These are phyloP conservation scores for Shiraia sp. DNA, from an alignment of 2,329 filamentous ascomycete genomes.

Conservation along the genomic window DNA sequence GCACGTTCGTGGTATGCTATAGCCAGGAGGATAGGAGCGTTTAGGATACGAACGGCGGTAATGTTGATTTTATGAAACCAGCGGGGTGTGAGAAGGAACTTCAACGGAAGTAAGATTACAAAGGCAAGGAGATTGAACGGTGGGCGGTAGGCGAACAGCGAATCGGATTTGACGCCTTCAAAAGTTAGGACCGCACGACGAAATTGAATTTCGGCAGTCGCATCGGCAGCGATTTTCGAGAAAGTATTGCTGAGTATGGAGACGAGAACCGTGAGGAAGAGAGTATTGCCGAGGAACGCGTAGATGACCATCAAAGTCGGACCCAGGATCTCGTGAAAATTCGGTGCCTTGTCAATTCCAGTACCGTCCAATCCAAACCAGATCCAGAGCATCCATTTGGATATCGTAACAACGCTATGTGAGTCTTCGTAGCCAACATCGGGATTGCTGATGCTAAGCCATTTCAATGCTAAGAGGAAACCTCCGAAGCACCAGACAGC, in stretches of 20 bases:
- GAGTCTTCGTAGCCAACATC: conserved; percentile 34
- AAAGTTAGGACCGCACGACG: conserved; percentile 79
- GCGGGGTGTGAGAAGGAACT: conserved; percentile 74
- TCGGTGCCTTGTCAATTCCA: conserved; percentile 60
- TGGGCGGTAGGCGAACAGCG: conserved; percentile 79
- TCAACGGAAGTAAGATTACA: conserved; percentile 73
- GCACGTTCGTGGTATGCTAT: conserved; percentile 73
- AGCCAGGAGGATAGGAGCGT: conserved; percentile 72
- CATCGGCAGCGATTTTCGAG: conserved; percentile 74
- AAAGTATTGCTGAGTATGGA: conserved; percentile 88
- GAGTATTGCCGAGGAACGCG: conserved; percentile 81
- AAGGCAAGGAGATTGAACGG: conserved; percentile 83
- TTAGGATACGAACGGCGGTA: conserved; percentile 71
- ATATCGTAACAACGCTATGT: conserved; percentile 69
- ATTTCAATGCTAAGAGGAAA: conserved; percentile 77
- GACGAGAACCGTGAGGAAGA: conserved; percentile 87
- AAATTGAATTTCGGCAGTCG: conserved; percentile 82
- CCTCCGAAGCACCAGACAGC: conserved; percentile 84
- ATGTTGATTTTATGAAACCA: conserved; percentile 94
- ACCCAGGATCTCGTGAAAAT: conserved; percentile 80
- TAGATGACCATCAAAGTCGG: conserved; percentile 81
- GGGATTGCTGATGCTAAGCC: conserved; percentile 62
- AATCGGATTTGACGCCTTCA: conserved; percentile 83
- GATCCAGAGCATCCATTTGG: conserved; percentile 91
- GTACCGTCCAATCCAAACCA: conserved; percentile 84